Conservation (phyloP, 495 filamentous ascomycete species). For the Jackrogersella multiformis region DNA sequence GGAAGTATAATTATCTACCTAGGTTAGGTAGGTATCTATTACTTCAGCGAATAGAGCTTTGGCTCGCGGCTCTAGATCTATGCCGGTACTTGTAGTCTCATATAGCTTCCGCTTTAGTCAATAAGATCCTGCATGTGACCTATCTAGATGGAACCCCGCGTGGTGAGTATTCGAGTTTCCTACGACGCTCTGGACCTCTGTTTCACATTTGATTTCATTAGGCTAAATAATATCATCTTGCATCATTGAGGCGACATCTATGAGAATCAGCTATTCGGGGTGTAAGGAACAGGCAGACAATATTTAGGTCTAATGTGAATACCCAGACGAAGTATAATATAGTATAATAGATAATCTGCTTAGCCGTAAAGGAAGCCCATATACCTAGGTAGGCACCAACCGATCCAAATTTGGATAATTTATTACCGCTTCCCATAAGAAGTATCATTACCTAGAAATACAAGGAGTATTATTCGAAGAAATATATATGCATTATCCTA, state of each 20-base stretch:
- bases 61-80: background rate
- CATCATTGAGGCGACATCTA: constrained; percentile 25
- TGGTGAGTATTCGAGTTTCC: background rate
- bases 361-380: background rate
- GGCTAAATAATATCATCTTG: constrained; percentile 35
- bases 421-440: background rate
- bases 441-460: background rate
- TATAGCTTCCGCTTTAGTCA: constrained; percentile 8
- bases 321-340: constrained; percentile 17
- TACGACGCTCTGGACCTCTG: constrained; percentile 8
- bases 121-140: constrained; percentile 16
- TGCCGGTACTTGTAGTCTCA: constrained; percentile 30
- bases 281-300: background rate
- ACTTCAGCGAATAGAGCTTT: background rate
- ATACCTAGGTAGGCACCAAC: too few relatives aligned
- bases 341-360: background rate
- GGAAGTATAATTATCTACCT: too few relatives aligned
- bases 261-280: constrained; percentile 9
- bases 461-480: background rate
- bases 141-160: constrained; percentile 27
- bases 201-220: constrained; percentile 6
- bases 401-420: background rate
- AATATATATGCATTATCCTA: background rate
- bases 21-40: too few relatives aligned
- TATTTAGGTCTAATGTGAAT: constrained; percentile 1